These are phyloP conservation scores for Phytophthora idaei DNA, from an alignment of 352 stramenopile species.

Conservation along the genomic window DNA sequence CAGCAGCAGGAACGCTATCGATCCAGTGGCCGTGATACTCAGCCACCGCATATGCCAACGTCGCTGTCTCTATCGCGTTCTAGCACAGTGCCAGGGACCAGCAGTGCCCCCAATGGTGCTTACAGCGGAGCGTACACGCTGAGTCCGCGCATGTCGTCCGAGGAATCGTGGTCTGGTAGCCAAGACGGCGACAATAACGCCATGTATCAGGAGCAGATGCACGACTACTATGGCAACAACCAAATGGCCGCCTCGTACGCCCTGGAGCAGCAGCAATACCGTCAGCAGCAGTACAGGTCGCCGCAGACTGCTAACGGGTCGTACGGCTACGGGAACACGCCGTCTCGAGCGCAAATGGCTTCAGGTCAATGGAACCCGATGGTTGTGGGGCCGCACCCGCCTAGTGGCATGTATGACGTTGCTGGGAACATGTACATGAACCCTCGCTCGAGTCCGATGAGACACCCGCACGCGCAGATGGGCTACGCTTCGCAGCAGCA, in stretches of 20 bases:
- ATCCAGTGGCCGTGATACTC: constrained; percentile 12
- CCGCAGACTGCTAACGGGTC: constrained; percentile 29
- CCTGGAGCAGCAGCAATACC: constrained; percentile 27
- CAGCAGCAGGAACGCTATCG: constrained; percentile 39
- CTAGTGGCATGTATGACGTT: constrained; percentile 36
- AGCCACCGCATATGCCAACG: constrained; percentile 32
- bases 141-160: constrained; percentile 51
- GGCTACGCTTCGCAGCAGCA: constrained; percentile 46
- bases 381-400: constrained; percentile 33
- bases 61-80: constrained; percentile 42
- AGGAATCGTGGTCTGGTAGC: constrained; percentile 60
- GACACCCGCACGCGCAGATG: constrained; percentile 44
- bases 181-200: constrained; percentile 44
- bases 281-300: constrained; percentile 37
- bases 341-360: constrained; percentile 33
- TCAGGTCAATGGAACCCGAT: constrained; percentile 51
- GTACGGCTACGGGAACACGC: constrained; percentile 39
- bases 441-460: constrained; percentile 37
- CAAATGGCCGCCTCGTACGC: constrained; percentile 33
- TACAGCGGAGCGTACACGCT: constrained; percentile 52
- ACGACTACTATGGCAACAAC: constrained; percentile 54
- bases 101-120: constrained; percentile 26
- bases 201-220: constrained; percentile 51
- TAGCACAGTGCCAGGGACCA: constrained; percentile 47
- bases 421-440: constrained; percentile 62